A percentile compares a stretch with the other conserved stretches of the same genome.
Evolutionary conservation across 2,329 filamentous ascomycete species (phyloP).

Genomic region (Monilinia aucupariae): DNA sequence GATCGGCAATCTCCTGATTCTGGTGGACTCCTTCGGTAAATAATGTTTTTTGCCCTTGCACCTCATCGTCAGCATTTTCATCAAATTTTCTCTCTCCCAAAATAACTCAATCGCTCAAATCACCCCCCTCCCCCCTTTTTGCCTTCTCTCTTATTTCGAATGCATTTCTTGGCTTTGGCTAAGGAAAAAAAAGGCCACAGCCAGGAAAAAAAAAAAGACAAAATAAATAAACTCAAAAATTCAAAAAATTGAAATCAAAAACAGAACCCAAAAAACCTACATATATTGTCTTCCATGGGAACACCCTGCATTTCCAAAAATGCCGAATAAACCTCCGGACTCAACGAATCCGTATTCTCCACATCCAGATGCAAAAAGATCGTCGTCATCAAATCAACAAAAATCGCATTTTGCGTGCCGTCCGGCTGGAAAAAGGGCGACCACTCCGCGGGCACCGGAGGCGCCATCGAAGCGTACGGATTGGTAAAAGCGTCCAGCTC

Average conservation of each 20-base stretch:
- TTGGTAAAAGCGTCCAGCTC: constrained; percentile 6
- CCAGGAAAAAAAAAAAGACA: too few species aligned
- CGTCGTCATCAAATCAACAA: constrained; percentile 28
- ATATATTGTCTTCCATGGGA: constrained; percentile 22
- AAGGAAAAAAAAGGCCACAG: too few species aligned
- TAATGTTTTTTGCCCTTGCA: constrained; percentile 27
- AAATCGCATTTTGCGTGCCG: constrained; percentile 22
- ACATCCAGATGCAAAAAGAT: constrained; percentile 27
- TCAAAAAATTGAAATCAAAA: too few species aligned
- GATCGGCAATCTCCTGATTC: constrained; percentile 26
- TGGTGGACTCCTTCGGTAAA: constrained; percentile 18
- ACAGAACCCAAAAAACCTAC: too few species aligned
- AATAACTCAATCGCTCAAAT: not conserved
- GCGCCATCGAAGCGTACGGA: constrained; percentile 1
- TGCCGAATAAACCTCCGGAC: constrained; percentile 25
- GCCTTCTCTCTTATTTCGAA: too few species aligned
- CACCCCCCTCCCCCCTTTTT: not conserved
- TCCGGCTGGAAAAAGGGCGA: constrained; percentile 25
- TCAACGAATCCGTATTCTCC: constrained; percentile 24
- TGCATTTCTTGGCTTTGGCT: not conserved
- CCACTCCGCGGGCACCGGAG: constrained; percentile 23
- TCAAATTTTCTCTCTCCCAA: not conserved
- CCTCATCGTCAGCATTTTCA: not conserved
- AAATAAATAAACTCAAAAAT: too few species aligned
- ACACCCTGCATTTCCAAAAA: constrained; percentile 28